phyloP scores from a whole-genome alignment of 2,329 filamentous ascomycete species.

The Leptographium wingfieldii region DNA sequence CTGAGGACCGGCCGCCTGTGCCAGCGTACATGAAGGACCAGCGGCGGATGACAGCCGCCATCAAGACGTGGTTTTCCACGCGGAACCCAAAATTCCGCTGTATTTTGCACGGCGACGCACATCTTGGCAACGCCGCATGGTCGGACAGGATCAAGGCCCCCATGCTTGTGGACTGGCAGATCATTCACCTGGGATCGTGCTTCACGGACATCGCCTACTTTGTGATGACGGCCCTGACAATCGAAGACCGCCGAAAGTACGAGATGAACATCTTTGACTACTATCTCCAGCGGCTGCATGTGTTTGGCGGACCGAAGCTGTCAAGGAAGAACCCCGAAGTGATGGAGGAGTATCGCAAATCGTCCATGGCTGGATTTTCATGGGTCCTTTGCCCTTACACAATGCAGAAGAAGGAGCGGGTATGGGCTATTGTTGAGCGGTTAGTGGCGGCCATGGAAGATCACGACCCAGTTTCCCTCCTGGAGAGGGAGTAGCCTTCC shows the following conservation, averaged over 20 bases:
- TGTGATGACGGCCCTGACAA: constrained; percentile 18
- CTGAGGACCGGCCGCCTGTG: constrained; percentile 8
- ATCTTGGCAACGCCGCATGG: constrained; percentile 23
- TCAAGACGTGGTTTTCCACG: constrained; percentile 19
- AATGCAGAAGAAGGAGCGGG: constrained; percentile 20
- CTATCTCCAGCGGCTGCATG: constrained; percentile 15
- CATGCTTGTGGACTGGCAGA: constrained; percentile 25
- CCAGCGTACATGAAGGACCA: background rate
- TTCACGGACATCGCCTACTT: constrained; percentile 18
- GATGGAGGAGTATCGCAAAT: constrained; percentile 18
- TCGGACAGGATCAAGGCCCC: constrained; percentile 9
- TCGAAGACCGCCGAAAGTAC: constrained; percentile 21
- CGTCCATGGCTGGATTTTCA: constrained; percentile 20
- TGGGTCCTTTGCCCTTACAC: constrained; percentile 21
- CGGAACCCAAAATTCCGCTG: constrained; percentile 21
- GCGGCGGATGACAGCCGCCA: constrained; percentile 8
- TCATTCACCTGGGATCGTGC: constrained; percentile 20
- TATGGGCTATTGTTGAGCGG: background rate
- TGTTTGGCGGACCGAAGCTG: background rate
- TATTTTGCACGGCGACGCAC: constrained; percentile 23
- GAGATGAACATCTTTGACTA: constrained; percentile 22
- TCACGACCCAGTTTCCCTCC: background rate
- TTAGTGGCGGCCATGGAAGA: constrained; percentile 1
- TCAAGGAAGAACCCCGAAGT: background rate
- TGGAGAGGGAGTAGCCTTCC: background rate